These are phyloP conservation scores for Umbilicus rupestris DNA, from an alignment of 164 flowering plant genomes.

Conservation along the genomic window DNA sequence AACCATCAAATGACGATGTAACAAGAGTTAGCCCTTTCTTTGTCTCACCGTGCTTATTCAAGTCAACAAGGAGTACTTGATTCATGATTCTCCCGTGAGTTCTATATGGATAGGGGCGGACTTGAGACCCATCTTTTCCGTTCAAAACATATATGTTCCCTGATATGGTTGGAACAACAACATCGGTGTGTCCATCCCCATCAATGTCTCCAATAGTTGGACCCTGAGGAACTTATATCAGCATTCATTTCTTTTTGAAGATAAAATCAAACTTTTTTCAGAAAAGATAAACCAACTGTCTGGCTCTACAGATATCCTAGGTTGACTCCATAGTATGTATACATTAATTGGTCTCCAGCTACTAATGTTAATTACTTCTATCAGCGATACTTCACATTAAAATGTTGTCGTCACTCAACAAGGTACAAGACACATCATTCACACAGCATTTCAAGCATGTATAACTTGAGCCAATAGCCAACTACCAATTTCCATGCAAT, in stretches of 20 bases:
- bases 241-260: neutral
- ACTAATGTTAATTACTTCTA: too few species aligned
- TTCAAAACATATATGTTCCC: slow-evolving; percentile 92
- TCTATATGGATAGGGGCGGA: slow-evolving; percentile 87
- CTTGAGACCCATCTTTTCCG: slow-evolving; percentile 81
- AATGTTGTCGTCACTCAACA: neutral
- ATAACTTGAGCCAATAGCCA: neutral
- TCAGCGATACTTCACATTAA: too few species aligned
- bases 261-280: neutral
- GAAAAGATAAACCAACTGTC: neutral
- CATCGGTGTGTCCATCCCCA: slow-evolving; percentile 95
- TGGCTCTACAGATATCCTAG: neutral
- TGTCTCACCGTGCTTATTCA: slow-evolving; percentile 73
- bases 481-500: neutral
- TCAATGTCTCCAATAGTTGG: slow-evolving; percentile 91
- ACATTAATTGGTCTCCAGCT: too few species aligned
- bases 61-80: slow-evolving; percentile 86
- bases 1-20: slow-evolving; percentile 96
- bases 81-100: slow-evolving; percentile 98
- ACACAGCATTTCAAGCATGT: neutral
- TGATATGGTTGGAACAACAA: slow-evolving; percentile 84
- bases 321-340: too few species aligned
- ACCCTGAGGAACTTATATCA: slow-evolving; percentile 35
- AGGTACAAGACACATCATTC: neutral
- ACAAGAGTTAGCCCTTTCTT: slow-evolving; percentile 84